A percentile compares a stretch with the other conserved stretches of the same genome.
phyloP scores from a whole-genome alignment of 306 rosid genomes.

The barrel medic (Medicago truncatula) region MtrunA17r5.0-ANR NC_053046.1:38339001-38339500 shows the following conservation, averaged over 20 bases:
- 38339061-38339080: neutral
- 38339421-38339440: neutral
- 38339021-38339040: neutral
- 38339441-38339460: neutral
- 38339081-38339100: neutral
- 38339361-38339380: neutral
- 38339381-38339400: neutral
- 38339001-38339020: neutral
- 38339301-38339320: neutral
- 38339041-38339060: neutral
- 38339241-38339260: no score
- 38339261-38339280: no score
- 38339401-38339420: constrained; percentile 3
- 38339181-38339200: no score
- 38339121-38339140: constrained; percentile 16
- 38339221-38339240: no score
- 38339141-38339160: neutral
- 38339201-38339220: no score
- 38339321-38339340: neutral
- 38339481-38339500: no score
- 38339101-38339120: neutral
- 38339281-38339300: no score
- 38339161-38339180: no score
- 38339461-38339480: no score
- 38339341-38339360: no score